phyloP scores from a whole-genome alignment of 2,329 filamentous ascomycete species.

The Paracamarosporium sp. region DNA sequence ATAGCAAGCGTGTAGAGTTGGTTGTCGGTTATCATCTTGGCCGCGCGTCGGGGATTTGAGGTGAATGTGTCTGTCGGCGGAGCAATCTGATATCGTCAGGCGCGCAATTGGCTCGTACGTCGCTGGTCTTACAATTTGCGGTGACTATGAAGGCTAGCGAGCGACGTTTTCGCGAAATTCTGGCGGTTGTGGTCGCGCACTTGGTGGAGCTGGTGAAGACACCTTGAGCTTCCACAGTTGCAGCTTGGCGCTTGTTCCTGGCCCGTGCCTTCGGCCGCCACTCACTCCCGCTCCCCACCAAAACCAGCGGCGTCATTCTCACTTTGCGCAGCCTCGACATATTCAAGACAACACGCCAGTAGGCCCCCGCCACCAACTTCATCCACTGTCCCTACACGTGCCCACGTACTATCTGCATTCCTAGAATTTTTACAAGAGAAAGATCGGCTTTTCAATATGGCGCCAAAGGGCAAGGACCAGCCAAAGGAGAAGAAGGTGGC shows the following conservation, averaged over 20 bases:
- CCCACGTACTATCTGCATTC: not conserved
- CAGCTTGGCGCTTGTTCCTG: slow-evolving; percentile 12
- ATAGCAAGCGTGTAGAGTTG: slow-evolving; percentile 91
- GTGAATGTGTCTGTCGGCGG: slow-evolving; percentile 19
- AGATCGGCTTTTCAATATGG: slow-evolving; percentile 62
- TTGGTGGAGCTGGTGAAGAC: slow-evolving; percentile 18
- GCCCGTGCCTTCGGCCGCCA: slow-evolving; percentile 21
- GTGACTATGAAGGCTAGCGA: not conserved
- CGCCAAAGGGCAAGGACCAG: slow-evolving; percentile 67
- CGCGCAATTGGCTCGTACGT: not conserved
- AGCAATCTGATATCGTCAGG: slow-evolving; percentile 28
- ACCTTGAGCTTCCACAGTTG: slow-evolving; percentile 25
- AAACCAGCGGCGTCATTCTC: slow-evolving; percentile 45
- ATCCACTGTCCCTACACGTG: slow-evolving; percentile 18
- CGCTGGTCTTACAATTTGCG: not conserved
- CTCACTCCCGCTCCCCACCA: slow-evolving; percentile 27
- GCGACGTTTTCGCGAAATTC: not conserved
- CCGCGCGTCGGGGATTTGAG: slow-evolving; percentile 24
- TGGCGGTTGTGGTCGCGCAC: not conserved
- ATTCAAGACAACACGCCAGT: slow-evolving; percentile 19
- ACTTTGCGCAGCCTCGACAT: slow-evolving; percentile 34
- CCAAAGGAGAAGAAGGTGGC: slow-evolving; percentile 67
- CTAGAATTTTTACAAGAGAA: not conserved
- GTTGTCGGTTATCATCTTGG: slow-evolving; percentile 88
- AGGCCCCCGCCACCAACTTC: slow-evolving; percentile 24